phyloP scores from a whole-genome alignment of 805 yeast genomes.

The Wickerhamomyces sydowiorum region DNA sequence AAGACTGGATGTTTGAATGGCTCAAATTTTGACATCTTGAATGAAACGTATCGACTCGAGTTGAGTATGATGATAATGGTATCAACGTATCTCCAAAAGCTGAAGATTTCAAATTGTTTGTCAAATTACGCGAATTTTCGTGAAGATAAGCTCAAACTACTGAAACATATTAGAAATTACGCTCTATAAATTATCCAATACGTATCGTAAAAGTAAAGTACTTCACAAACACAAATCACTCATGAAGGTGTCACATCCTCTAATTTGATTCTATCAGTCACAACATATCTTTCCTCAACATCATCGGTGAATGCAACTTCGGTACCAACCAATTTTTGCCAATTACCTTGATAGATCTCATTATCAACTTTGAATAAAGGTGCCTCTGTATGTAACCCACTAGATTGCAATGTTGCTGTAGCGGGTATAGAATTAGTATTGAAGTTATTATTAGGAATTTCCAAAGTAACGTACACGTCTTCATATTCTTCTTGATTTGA shows the following conservation, averaged over 20 bases:
- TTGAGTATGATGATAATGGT: neutral
- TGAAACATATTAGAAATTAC: too few relatives aligned
- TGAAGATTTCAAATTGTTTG: neutral
- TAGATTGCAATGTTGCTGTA: slow-evolving; percentile 40
- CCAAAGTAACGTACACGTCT: slow-evolving; percentile 50
- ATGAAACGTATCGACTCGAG: neutral
- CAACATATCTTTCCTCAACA: slow-evolving; percentile 12
- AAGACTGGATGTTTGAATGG: slow-evolving; percentile 28
- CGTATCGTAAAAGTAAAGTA: too few relatives aligned
- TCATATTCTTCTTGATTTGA: slow-evolving; percentile 29
- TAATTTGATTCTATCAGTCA: slow-evolving; percentile 15
- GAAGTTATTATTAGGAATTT: slow-evolving; percentile 36
- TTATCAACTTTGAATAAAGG: slow-evolving; percentile 58
- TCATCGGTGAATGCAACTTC: slow-evolving; percentile 40
- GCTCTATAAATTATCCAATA: too few relatives aligned
- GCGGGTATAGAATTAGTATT: slow-evolving; percentile 27
- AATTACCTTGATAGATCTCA: slow-evolving; percentile 62
- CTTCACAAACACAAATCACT: too few relatives aligned
- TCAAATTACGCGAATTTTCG: neutral
- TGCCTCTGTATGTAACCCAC: slow-evolving; percentile 47
- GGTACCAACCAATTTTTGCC: slow-evolving; percentile 78
- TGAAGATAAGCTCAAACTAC: too few relatives aligned
- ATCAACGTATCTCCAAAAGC: neutral
- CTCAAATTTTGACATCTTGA: slow-evolving; percentile 4
- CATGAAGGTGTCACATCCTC: slow-evolving; percentile 18